Base-by-base conservation (phyloP, 805 yeast species). In the Hemisphaericaspora nanyangensis region DNA sequence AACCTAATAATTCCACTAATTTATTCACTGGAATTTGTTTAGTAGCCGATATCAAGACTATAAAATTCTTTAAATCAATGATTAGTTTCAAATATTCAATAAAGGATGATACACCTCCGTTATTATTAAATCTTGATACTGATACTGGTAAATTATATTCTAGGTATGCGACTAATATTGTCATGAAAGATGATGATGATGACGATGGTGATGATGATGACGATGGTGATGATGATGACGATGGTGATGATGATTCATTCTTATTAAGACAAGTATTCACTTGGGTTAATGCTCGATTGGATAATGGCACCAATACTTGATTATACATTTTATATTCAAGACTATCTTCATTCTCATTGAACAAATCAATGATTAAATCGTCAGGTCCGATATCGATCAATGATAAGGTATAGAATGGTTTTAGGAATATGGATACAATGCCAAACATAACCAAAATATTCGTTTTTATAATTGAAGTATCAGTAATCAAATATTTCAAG, bases 51-150 rank as follows among this genome's bases (percentile, higher is more conserved):
- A 66, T 46, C 6, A 64, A 44, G 33, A 62, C 44, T 16, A 64
- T 46, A 32, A 62, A 59, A 19, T 48, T 50, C 43, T 65, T 63
- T 38, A 54, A 48, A 40, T 63, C 65, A n/a, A 64, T 53, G 6
- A 58, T 51, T n/a, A 46, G 44, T 10, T 33, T 31, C 13, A 62
- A 37, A 38, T 56, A 57, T 4, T 47, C 48, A 32, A 56, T 38
- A 37, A 60, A 63, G 7, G 11, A 11, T 12, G 38, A 35, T 16
- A 20, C 17, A 10, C 40, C 22, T n/a, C n/a, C n/a, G 8, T 16
- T 24, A 31, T 22, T 26, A 16, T 15, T 24, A 27, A 25, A 32
- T 31, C 26, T 20, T n/a, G 32, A 29, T 20, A 20, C 10, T 16
- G n/a, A 25, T 13, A 33, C 34, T 4, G 63, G 60, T 12, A 52